Percentiles rank a stretch among this genome's conserved stretches.
Evolutionary conservation across 768 basidiomycete genomes (phyloP).

Genomic region (Suillus spraguei): DNA sequence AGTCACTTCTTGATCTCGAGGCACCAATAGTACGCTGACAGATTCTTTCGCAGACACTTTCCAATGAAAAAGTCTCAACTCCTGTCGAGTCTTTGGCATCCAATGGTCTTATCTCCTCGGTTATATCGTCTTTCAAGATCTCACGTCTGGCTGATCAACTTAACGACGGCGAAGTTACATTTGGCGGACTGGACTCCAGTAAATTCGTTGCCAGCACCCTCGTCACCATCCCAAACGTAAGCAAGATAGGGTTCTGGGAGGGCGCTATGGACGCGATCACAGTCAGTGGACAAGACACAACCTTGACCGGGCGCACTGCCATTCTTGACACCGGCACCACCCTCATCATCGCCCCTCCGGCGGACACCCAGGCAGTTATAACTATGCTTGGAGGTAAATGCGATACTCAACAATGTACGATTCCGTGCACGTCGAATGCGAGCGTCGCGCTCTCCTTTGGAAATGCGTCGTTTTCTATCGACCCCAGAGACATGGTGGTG

Average conservation of each 20-base stretch:
- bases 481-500: conserved; percentile 67
- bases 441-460: conserved; percentile 60
- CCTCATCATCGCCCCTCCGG: conserved; percentile 40
- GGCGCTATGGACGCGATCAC: conserved; percentile 58
- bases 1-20: conserved; percentile 25
- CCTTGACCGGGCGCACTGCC: conserved; percentile 64
- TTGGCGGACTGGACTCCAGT: conserved; percentile 71
- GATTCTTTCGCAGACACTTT: conserved; percentile 47
- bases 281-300: conserved; percentile 55
- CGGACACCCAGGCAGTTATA: conserved; percentile 61
- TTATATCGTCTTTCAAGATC: conserved; percentile 82
- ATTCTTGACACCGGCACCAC: conserved; percentile 61
- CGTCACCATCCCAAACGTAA: conserved; percentile 64
- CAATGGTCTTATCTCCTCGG: conserved; percentile 55
- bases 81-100: conserved; percentile 71
- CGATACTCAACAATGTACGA: conserved; percentile 53
- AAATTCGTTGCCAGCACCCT: conserved; percentile 69
- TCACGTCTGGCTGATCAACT: conserved; percentile 66
- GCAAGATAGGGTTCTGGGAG: conserved; percentile 80
- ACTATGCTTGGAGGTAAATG: conserved; percentile 56
- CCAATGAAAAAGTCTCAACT: conserved; percentile 63
- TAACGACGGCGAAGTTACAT: conserved; percentile 78
- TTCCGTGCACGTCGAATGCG: conserved; percentile 65
- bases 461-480: conserved; percentile 59
- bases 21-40: background rate